Base-by-base conservation (phyloP, 1,284 basidiomycete genomes). In the Microbotryum scabiosae region DNA sequence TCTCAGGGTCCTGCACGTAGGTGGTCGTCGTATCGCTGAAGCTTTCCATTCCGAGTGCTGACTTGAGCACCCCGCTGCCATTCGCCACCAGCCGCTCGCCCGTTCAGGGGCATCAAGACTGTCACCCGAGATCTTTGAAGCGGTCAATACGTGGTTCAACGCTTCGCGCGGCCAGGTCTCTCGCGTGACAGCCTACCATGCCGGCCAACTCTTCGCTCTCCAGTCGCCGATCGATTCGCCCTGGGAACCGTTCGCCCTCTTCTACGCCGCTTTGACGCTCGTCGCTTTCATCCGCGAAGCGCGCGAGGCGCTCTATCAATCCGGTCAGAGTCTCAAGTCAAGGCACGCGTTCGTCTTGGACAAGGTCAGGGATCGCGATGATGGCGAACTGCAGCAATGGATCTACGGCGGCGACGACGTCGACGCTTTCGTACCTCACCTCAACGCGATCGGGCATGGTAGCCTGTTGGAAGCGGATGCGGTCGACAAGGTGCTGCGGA, bases 181-280 rank as follows among this genome's bases (percentile, higher is more conserved):
- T 1, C 61, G 64, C 20, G 49, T 36, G 43, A 62, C 66, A 18
- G 57, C 60, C 18, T 66, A 59, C 54, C 66, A 68, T 54, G 66
- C 66, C 23, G 66, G 62, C 4, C 66, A 68, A 52, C 59, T 66
- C 32, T 25, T 66, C 46, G 62, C 51, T 9, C 56, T 68, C 25
- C n/a, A 4, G 23, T 23, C 52, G 21, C 21, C 46, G 2, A 46
- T 45, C 46, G 66, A 68, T 23, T 59, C 59, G 36, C 66, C 66
- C 1, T 52, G 65, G 56, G 64, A 68, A 41, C 66, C 66, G 18
- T 66, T 68, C 41, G 60, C 64, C 7, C 25, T 68, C 14, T 67
- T 67, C 51, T 65, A 67, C 54, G 55, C 63, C 20, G 57, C 63
- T 23, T 52, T 67, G 28, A 56, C 61, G 9, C 57, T 67, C 56